These are phyloP conservation scores for Ceratobasidium sp. DNA, from an alignment of 1,284 basidiomycete species.

Conservation along the genomic window DNA sequence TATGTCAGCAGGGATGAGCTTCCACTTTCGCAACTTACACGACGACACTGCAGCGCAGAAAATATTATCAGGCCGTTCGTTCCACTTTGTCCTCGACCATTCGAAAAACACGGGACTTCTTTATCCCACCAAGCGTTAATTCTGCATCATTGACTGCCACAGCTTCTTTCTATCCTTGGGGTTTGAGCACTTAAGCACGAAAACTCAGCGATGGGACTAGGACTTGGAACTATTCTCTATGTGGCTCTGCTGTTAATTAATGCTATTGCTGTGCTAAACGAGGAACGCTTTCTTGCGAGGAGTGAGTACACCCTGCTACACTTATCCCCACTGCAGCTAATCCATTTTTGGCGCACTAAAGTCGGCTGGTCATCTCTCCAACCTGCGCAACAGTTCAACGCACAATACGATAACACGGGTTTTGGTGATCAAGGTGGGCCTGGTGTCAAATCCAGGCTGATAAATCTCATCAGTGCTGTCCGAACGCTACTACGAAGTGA, in stretches of 20 bases:
- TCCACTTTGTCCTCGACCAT: not conserved
- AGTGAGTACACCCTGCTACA: conserved; percentile 67
- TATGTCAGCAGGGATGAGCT: conserved; percentile 8
- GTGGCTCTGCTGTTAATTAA: conserved; percentile 87
- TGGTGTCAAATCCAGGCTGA: conserved; percentile 84
- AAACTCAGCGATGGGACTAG: conserved; percentile 18
- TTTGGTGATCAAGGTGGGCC: conserved; percentile 66
- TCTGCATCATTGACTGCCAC: not conserved
- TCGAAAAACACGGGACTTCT: not conserved
- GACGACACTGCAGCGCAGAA: conserved; percentile 17
- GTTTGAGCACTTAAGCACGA: no score
- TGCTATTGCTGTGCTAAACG: conserved; percentile 92
- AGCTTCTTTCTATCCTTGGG: no score
- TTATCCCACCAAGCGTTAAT: not conserved
- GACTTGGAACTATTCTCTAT: conserved; percentile 74
- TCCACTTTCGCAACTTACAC: conserved; percentile 8
- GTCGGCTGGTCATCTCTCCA: conserved; percentile 90
- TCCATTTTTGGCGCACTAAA: conserved; percentile 53
- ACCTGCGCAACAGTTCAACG: conserved; percentile 54
- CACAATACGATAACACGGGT: conserved; percentile 62
- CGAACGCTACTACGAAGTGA: conserved; percentile 94
- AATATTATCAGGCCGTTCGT: not conserved
- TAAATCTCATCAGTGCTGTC: conserved; percentile 93
- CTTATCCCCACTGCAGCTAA: conserved; percentile 34
- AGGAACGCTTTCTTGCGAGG: conserved; percentile 92